These are phyloP conservation scores for Phytophthora cactorum DNA, from an alignment of 352 stramenopile genomes.

Conservation along the genomic window DNA sequence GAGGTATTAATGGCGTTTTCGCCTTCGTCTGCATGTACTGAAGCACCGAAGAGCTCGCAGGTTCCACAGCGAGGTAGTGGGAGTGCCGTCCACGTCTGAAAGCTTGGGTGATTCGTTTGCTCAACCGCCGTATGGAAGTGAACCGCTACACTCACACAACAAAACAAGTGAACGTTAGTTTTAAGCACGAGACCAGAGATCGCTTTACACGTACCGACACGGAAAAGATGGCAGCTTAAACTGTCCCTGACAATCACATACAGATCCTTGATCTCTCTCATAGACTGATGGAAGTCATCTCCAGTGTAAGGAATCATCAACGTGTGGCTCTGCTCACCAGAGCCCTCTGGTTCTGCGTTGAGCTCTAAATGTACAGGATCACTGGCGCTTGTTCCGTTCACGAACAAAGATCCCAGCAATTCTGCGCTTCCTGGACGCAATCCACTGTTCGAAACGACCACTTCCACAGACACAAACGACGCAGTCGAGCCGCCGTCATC, in stretches of 20 bases:
- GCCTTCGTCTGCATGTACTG: neutral
- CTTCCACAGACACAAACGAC: slow-evolving; percentile 33
- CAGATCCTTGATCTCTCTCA: slow-evolving; percentile 31
- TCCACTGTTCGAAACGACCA: slow-evolving; percentile 48
- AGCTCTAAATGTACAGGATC: slow-evolving; percentile 30
- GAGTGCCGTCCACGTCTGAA: slow-evolving; percentile 51
- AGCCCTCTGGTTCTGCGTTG: slow-evolving; percentile 4
- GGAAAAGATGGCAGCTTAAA: slow-evolving; percentile 63
- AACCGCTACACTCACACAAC: slow-evolving; percentile 19
- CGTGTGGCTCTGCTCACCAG: slow-evolving; percentile 11
- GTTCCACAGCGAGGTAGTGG: slow-evolving; percentile 59
- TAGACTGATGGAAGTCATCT: slow-evolving; percentile 20
- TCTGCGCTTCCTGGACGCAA: slow-evolving; percentile 42
- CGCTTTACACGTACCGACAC: slow-evolving; percentile 50
- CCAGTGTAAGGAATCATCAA: slow-evolving; percentile 29
- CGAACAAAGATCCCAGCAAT: slow-evolving; percentile 41
- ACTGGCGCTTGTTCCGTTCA: slow-evolving; percentile 45
- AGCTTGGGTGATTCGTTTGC: slow-evolving; percentile 17
- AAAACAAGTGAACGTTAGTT: slow-evolving; percentile 7
- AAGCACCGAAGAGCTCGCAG: slow-evolving; percentile 52
- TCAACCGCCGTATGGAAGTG: slow-evolving; percentile 23
- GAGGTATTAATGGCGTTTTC: neutral
- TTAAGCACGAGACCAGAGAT: neutral
- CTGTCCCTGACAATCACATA: slow-evolving; percentile 59
- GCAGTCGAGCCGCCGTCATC: slow-evolving; percentile 1